Percentiles rank a stretch among this genome's conserved stretches.
Conservation (phyloP, 148 eudicot genomes). For the Limonium bicolor region DNA sequence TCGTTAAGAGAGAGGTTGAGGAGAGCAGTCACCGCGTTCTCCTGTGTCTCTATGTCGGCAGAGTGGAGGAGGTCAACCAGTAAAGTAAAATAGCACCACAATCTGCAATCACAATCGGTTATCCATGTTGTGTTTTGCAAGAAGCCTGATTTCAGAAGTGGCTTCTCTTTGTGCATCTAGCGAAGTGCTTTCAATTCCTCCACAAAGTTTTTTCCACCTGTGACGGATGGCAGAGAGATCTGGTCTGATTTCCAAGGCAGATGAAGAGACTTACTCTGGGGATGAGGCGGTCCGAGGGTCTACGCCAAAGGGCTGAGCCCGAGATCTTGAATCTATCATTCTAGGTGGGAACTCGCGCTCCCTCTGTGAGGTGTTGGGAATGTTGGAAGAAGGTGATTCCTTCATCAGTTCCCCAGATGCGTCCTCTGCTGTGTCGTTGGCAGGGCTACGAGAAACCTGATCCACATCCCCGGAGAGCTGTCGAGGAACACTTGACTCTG, state of each 20-base stretch:
- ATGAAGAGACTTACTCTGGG: slow-evolving; percentile 3
- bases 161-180: slow-evolving; percentile 15
- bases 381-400: slow-evolving; percentile 26
- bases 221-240: slow-evolving; percentile 2
- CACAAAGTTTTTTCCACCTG: background rate
- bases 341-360: slow-evolving; percentile 25
- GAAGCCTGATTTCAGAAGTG: slow-evolving; percentile 13
- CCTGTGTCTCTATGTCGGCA: slow-evolving; percentile 13
- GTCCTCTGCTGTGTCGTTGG: slow-evolving; percentile 1
- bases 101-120: slow-evolving; percentile 20
- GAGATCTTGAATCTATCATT: slow-evolving; percentile 24
- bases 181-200: slow-evolving; percentile 1
- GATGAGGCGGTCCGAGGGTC: slow-evolving; percentile 21
- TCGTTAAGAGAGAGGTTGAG: slow-evolving; percentile 24
- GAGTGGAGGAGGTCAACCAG: slow-evolving; percentile 13
- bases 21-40: slow-evolving; percentile 25
- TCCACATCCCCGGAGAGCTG: slow-evolving; percentile 20
- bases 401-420: slow-evolving; percentile 26
- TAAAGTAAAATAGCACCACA: slow-evolving; percentile 20
- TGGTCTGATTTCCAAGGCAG: background rate
- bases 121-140: slow-evolving; percentile 25
- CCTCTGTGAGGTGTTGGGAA: slow-evolving; percentile 12
- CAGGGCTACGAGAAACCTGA: slow-evolving; percentile 11
- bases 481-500: slow-evolving; percentile 25
- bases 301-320: slow-evolving; percentile 35